These are phyloP conservation scores for Suhomyces tanzawaensis DNA, from an alignment of 805 yeast genomes.

Conservation along the genomic window DNA sequence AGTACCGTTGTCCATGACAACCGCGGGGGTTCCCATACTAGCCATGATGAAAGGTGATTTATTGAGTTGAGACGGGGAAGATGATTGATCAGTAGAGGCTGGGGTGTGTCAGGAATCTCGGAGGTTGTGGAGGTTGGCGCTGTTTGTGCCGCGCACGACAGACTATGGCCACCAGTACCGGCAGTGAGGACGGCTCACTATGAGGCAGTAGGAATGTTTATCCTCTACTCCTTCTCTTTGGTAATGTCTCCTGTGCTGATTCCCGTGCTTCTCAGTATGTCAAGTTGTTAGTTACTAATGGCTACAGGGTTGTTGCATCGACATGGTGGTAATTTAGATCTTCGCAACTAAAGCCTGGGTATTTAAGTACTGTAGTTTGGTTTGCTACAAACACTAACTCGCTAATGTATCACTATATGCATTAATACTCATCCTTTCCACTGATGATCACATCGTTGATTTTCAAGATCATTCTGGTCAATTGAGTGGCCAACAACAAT, in stretches of 20 bases:
- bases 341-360: too few relatives aligned
- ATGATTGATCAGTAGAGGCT: too few relatives aligned
- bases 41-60: slow-evolving; percentile 42
- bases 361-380: too few relatives aligned
- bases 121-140: background rate
- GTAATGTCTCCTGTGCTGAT: too few relatives aligned
- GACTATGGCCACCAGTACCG: background rate
- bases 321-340: too few relatives aligned
- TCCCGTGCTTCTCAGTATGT: too few relatives aligned
- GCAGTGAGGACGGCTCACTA: background rate
- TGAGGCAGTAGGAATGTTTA: too few relatives aligned
- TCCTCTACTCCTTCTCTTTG: too few relatives aligned
- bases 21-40: slow-evolving; percentile 79
- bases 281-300: too few relatives aligned
- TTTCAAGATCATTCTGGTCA: slow-evolving; percentile 96
- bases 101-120: background rate
- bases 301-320: too few relatives aligned
- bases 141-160: background rate
- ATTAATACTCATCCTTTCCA: slow-evolving; percentile 71
- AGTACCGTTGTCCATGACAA: slow-evolving; percentile 98
- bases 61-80: background rate
- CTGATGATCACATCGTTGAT: slow-evolving; percentile 94
- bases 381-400: too few relatives aligned
- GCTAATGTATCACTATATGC: too few relatives aligned
- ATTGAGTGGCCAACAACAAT: slow-evolving; percentile 89